Base-by-base conservation (phyloP, 2,329 filamentous ascomycete genomes). In the Thielaviopsis musarum region DNA sequence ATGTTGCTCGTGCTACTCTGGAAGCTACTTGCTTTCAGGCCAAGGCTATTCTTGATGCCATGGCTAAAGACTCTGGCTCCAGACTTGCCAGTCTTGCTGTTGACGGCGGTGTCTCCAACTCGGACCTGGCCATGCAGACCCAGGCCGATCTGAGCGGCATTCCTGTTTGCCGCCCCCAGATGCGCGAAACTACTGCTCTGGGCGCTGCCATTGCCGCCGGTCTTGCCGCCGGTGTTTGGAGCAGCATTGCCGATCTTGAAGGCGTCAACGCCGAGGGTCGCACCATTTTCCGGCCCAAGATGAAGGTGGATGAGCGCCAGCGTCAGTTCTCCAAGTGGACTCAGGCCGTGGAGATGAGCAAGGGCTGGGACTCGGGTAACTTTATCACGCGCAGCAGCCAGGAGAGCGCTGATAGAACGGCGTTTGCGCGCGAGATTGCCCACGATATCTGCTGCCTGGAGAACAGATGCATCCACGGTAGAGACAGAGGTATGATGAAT, bases 11-110 rank as follows among this genome's bases (percentile, higher is more conserved):
- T 62, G 90, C 90, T 41, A 95, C 90, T 0, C 81, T 95, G 58
- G 90, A 95, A 72, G 89, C 90, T 4, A 91, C 88, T 45, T 95
- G 90, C 74, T 94, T 88, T 76, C 90, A 95, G 72, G 95, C 88
- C 24, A 90, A 90, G 66, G 90, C 90, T 22, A 95, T 95, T 66
- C 79, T 95, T 24, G 85, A 93, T 67, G 88, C 90, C 63, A 95
- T 95, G 90, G 88, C 87, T 67, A 82, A 85, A 65, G 90, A 95
- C 72, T 90, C 85, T 58, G 83, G 84, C 41, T 84, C 91, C 68
- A 81, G 81, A 63, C 78, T 95, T 34, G 78, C 81, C 61, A 81
- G 84, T 64, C 77, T 95, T 52, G 85, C 87, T 38, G 90, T 95
- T 52, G 90, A 95, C 67, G 90, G 90, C 60, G 90, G 90, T 61